phyloP scores from a whole-genome alignment of 2,329 filamentous ascomycete genomes.

The Graphiopsis chlorocephala region DNA sequence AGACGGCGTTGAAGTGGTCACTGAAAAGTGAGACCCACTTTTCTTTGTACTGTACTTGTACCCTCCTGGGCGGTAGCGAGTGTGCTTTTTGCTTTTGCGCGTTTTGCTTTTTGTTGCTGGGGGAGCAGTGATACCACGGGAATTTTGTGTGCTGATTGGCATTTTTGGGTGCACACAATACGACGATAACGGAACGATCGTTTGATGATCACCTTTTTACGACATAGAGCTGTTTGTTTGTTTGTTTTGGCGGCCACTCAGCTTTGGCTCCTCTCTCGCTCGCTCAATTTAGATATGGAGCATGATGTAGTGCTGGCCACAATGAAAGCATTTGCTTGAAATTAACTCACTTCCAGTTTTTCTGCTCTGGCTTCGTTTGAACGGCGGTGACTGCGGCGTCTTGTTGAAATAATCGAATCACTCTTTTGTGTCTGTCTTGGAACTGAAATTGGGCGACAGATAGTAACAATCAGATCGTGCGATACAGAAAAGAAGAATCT shows the following conservation, averaged over 20 bases:
- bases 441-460: too few species aligned
- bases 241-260: not conserved
- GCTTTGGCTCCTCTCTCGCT: not conserved
- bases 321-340: not conserved
- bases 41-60: conserved; percentile 2
- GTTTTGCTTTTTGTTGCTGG: not conserved
- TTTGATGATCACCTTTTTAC: not conserved
- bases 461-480: not conserved
- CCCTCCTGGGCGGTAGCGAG: not conserved
- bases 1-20: conserved; percentile 40
- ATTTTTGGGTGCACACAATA: not conserved
- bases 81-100: not conserved
- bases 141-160: not conserved
- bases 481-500: not conserved
- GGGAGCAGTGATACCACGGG: conserved; percentile 2
- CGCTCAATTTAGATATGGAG: not conserved
- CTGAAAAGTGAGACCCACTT: not conserved
- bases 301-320: conserved; percentile 1
- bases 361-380: not conserved
- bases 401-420: too few species aligned
- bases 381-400: not conserved
- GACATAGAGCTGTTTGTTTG: not conserved
- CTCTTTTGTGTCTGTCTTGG: too few species aligned
- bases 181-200: not conserved
- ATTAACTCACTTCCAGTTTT: not conserved